Percentiles rank a stretch among this genome's conserved stretches.
phyloP scores from a whole-genome alignment of 192 early-diverging fungal species.

The Podila verticillata region DNA sequence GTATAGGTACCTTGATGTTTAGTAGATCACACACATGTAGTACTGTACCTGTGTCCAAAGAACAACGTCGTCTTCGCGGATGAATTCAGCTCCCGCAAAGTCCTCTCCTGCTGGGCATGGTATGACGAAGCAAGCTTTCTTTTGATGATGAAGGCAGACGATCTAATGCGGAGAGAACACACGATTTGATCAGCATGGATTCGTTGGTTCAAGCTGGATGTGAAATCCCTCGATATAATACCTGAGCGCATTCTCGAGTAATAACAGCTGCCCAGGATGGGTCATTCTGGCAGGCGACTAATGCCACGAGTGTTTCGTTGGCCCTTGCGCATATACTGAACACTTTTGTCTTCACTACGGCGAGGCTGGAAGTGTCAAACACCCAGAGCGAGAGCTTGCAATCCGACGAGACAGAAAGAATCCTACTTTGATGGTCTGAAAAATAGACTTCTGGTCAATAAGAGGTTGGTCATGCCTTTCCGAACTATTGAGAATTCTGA shows the following conservation, averaged over 20 bases:
- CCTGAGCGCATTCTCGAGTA: slow-evolving; percentile 22
- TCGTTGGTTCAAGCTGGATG: not conserved
- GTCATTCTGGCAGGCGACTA: slow-evolving; percentile 13
- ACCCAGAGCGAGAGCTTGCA: slow-evolving; percentile 62
- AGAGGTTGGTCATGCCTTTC: not conserved
- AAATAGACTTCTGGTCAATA: not conserved
- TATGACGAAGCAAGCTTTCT: slow-evolving; percentile 23
- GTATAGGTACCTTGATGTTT: not conserved
- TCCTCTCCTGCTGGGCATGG: slow-evolving; percentile 11
- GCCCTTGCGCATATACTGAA: slow-evolving; percentile 19
- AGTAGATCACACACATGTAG: not conserved
- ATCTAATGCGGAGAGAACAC: slow-evolving; percentile 5
- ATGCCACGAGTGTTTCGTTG: slow-evolving; percentile 13
- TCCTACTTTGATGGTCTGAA: slow-evolving; percentile 46
- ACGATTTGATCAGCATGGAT: not conserved
- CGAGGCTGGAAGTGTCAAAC: slow-evolving; percentile 57
- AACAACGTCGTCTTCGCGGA: slow-evolving; percentile 25
- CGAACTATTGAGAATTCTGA: not conserved
- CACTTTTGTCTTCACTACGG: slow-evolving; percentile 55
- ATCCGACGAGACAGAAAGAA: slow-evolving; percentile 58
- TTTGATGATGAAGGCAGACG: slow-evolving; percentile 21
- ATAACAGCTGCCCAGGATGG: slow-evolving; percentile 20
- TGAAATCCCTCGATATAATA: not conserved
- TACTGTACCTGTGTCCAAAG: slow-evolving; percentile 55
- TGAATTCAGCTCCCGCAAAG: slow-evolving; percentile 55